Base-by-base conservation (phyloP, 116 monocot genomes). In the Posidonia oceanica region DNA sequence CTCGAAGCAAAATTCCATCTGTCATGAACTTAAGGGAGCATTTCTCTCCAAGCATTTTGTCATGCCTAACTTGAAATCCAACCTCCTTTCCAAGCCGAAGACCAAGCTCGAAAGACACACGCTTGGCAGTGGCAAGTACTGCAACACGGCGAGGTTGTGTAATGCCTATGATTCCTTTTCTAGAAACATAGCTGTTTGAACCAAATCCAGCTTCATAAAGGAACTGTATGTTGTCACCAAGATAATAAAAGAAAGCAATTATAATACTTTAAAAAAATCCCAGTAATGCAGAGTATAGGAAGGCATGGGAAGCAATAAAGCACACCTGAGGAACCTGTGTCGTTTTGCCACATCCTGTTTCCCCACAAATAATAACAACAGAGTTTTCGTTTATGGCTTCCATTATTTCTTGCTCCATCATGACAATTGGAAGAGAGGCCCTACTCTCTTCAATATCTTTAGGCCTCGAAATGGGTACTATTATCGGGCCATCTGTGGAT, bases 401-500 rank as follows among this genome's bases (percentile, higher is more conserved):
- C 93, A 98, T 93, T 79, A 98, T 93, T 77, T 98, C 97, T 65
- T 98, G 93, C 52, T 98, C 97, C 93, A 92, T 89, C 89, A 93
- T 93, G 51, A 98, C 74, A 72, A 93, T 98, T 14, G 93, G 93
- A 20, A 92, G 89, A 77, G 81, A 83, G 69, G 36, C 80, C 78
- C 97, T 87, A 70, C 76, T 78, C 52, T 84, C 71, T 78, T 89
- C 89, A 79, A 98, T 66, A 54, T 90, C 93, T 22, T 41, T 61
- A 66, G 93, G 93, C 70, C 93, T 87, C 23, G 77, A 82, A 42
- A 93, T 87, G 76, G 79, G 86, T 61, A 98, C 87, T 64, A 93
- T 82, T 53, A 80, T 74, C 7, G 92, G 84, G 14, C 65, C 18
- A 64, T 73, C 12, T 53, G 21, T 4, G 60, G 39, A 5, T 53